Conservation (phyloP, 306 rosid species). For the Medicago truncatula region MtrunA17r5.0-ANR NC_053048.1:48736501-48737000, state of each 20-base stretch:
- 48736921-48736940: slow-evolving; percentile 43
- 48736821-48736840: slow-evolving; percentile 34
- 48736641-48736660: not conserved
- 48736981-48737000: too few relatives aligned
- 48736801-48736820: slow-evolving; percentile 69
- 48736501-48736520: slow-evolving; percentile 79
- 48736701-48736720: not conserved
- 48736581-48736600: not conserved
- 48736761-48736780: not conserved
- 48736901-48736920: slow-evolving; percentile 41
- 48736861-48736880: slow-evolving; percentile 43
- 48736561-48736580: slow-evolving; percentile 89
- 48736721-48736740: not conserved
- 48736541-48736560: slow-evolving; percentile 91
- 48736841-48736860: slow-evolving; percentile 44
- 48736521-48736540: slow-evolving; percentile 87
- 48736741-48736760: not conserved
- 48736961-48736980: not conserved
- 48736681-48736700: not conserved
- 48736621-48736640: not conserved
- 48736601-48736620: not conserved
- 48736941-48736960: slow-evolving; percentile 41
- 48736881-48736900: slow-evolving; percentile 42
- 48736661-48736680: not conserved
- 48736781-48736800: slow-evolving; percentile 25